These are phyloP conservation scores for Calonectria pseudoturangicola DNA, from an alignment of 2,329 filamentous ascomycete genomes.

Conservation along the genomic window DNA sequence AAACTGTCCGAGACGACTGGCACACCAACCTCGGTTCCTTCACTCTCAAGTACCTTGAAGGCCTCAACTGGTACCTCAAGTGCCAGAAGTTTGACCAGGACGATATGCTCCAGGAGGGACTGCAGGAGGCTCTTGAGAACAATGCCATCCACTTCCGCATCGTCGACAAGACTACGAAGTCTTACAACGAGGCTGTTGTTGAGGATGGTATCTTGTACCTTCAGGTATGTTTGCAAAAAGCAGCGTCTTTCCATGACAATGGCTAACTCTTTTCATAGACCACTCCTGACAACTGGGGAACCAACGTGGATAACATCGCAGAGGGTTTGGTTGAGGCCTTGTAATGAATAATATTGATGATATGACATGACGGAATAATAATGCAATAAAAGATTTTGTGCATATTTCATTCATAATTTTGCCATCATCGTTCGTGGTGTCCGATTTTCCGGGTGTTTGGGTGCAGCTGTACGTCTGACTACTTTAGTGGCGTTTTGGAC, in stretches of 20 bases:
- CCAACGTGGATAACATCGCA: constrained; percentile 60
- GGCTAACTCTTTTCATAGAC: constrained; percentile 53
- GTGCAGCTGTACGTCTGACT: neutral
- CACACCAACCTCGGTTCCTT: constrained; percentile 65
- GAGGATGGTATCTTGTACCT: constrained; percentile 70
- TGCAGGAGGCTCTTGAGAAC: constrained; percentile 67
- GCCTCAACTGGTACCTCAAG: constrained; percentile 63
- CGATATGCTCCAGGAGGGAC: constrained; percentile 69
- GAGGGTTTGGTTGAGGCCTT: constrained; percentile 61
- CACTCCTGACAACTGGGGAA: constrained; percentile 59
- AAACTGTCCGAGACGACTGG: constrained; percentile 61
- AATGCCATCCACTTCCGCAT: constrained; percentile 66
- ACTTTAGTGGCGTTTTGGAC: too few relatives aligned
- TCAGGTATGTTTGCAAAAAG: constrained; percentile 61
- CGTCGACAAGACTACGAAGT: constrained; percentile 64
- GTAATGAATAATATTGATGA: constrained; percentile 42
- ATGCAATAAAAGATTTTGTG: constrained; percentile 1
- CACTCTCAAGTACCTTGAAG: constrained; percentile 66
- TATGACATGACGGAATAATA: constrained; percentile 22
- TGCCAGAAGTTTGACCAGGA: constrained; percentile 68
- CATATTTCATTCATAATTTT: neutral
- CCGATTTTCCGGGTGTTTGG: neutral
- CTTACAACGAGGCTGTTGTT: constrained; percentile 67
- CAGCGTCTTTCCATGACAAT: neutral
- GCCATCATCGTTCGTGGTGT: neutral